These are phyloP conservation scores for Cutaneotrichosporon spelunceum DNA, from an alignment of 1,284 basidiomycete genomes.

Conservation along the genomic window DNA sequence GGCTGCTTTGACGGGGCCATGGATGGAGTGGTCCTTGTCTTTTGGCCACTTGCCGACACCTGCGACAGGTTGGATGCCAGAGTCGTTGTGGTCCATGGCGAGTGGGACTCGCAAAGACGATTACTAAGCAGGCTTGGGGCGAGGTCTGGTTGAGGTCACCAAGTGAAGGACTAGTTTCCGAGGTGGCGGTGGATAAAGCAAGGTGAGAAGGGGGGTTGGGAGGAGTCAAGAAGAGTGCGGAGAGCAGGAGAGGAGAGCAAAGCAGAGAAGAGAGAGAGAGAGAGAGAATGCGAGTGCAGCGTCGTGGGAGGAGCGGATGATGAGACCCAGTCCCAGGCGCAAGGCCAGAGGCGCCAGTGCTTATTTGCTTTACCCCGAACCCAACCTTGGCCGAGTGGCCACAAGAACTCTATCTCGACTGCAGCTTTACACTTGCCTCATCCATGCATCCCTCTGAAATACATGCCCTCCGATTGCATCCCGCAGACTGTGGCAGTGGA, in stretches of 20 bases:
- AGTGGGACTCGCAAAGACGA: background rate
- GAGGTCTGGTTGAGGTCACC: background rate
- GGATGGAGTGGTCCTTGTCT: constrained; percentile 2
- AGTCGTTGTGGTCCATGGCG: constrained; percentile 3
- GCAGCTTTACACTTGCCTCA: too few species aligned
- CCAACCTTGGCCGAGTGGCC: too few species aligned
- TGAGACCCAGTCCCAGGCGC: too few species aligned
- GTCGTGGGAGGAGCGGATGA: too few species aligned
- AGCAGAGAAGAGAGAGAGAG: too few species aligned
- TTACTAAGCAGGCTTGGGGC: background rate
- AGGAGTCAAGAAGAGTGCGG: background rate
- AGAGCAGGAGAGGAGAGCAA: background rate
- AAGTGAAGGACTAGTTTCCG: background rate
- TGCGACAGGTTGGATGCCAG: background rate
- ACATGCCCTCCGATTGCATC: too few species aligned
- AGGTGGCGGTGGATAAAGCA: background rate
- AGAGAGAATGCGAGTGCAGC: too few species aligned
- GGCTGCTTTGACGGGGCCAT: constrained; percentile 45
- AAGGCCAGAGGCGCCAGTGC: too few species aligned
- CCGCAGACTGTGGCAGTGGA: too few species aligned
- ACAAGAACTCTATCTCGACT: too few species aligned
- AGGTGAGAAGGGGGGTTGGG: background rate
- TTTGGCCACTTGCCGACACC: constrained; percentile 9
- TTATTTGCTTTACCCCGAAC: too few species aligned
- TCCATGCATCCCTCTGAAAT: too few species aligned